These are phyloP conservation scores for Tolypocladium guangdongense DNA, from an alignment of 2,329 filamentous ascomycete genomes.

Conservation along the genomic window DNA sequence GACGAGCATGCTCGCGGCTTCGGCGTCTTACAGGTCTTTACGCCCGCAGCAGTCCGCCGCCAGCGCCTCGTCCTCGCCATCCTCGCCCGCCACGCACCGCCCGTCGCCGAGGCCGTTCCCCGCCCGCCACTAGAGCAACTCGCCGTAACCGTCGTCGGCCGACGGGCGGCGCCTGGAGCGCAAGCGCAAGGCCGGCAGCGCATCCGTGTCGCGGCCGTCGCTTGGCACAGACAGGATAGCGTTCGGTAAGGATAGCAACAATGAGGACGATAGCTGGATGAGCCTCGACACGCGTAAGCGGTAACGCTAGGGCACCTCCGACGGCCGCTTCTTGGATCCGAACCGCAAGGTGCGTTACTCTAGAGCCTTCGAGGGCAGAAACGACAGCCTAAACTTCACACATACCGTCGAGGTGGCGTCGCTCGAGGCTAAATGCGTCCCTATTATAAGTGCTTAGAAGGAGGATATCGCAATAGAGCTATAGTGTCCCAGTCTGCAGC, in stretches of 20 bases:
- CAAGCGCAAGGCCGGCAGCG: conserved; percentile 36
- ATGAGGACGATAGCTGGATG: conserved; percentile 42
- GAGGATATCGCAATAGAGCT: conserved; percentile 54
- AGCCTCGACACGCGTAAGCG: conserved; percentile 37
- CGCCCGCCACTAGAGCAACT: conserved; percentile 27
- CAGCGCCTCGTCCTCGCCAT: conserved; percentile 9
- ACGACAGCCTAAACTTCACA: conserved; percentile 36
- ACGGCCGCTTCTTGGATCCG: conserved; percentile 31
- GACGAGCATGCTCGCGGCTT: conserved; percentile 85
- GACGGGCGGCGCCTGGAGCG: conserved; percentile 27
- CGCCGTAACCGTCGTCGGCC: conserved; percentile 29
- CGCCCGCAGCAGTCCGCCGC: conserved; percentile 14
- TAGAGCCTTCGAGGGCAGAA: conserved; percentile 32
- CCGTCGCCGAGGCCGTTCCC: conserved; percentile 29
- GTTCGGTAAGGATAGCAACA: conserved; percentile 40
- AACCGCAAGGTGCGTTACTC: conserved; percentile 35
- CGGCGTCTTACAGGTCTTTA: conserved; percentile 94
- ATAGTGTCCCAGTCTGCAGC: conserved; percentile 71
- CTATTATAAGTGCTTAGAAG: conserved; percentile 35
- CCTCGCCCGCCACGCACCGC: conserved; percentile 23
- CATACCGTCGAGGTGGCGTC: conserved; percentile 48
- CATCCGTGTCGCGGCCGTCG: conserved; percentile 24
- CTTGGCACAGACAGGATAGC: conserved; percentile 37
- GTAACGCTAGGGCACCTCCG: conserved; percentile 29
- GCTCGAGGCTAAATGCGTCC: conserved; percentile 37